phyloP scores from a whole-genome alignment of 2,329 filamentous ascomycete species.

The Verticillium nubilum region DNA sequence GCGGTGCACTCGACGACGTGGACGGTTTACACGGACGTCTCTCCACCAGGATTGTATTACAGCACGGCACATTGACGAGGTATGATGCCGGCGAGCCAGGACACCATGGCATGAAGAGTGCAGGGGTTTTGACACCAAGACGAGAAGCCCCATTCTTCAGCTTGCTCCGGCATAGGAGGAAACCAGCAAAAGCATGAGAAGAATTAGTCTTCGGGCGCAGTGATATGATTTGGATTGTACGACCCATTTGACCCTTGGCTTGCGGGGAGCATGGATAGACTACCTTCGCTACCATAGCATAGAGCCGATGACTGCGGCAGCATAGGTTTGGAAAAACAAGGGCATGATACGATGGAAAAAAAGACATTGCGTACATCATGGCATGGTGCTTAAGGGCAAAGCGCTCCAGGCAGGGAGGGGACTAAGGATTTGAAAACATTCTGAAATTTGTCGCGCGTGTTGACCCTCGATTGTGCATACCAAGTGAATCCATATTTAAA shows the following conservation, averaged over 20 bases:
- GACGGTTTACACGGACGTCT: not conserved
- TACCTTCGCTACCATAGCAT: not conserved
- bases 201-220: not conserved
- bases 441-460: too few relatives aligned
- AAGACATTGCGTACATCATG: not conserved
- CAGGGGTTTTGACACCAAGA: not conserved
- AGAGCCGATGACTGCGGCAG: not conserved
- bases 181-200: not conserved
- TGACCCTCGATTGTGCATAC: too few relatives aligned
- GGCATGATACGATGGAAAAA: not conserved
- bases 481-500: too few relatives aligned
- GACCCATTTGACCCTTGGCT: not conserved
- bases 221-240: not conserved
- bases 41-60: not conserved
- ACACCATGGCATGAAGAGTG: not conserved
- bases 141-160: not conserved
- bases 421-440: too few relatives aligned
- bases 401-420: not conserved
- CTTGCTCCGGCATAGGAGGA: not conserved
- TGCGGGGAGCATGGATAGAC: not conserved
- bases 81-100: not conserved
- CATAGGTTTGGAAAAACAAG: not conserved
- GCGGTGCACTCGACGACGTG: not conserved
- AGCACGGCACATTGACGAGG: not conserved
- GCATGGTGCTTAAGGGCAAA: not conserved